Evolutionary conservation across 345 rosid genomes (phyloP).

Genomic region (Rhizophora mangle): DNA sequence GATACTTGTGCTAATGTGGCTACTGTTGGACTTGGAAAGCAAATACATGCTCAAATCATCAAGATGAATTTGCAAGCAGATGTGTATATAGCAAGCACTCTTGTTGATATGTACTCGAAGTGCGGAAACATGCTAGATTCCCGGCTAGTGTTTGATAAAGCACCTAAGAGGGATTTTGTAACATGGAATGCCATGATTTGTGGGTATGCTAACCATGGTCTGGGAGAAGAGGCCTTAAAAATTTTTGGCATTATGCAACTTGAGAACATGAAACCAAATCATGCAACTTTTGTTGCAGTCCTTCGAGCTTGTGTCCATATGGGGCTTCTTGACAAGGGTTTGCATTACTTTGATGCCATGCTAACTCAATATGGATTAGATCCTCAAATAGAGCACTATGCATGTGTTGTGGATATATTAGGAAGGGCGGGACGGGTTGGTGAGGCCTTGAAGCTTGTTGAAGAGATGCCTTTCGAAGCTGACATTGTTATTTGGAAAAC

Average conservation of each 20-base stretch:
- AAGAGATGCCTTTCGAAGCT: constrained; percentile 71
- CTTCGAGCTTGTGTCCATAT: constrained; percentile 93
- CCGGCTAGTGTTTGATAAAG: constrained; percentile 56
- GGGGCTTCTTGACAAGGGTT: constrained; percentile 61
- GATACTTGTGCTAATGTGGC: constrained; percentile 88
- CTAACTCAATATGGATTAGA: constrained; percentile 47
- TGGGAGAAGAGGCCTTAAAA: constrained; percentile 64
- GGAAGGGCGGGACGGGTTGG: constrained; percentile 69
- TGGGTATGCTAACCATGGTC: constrained; percentile 87
- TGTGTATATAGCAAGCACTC: constrained; percentile 75
- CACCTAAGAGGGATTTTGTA: constrained; percentile 62
- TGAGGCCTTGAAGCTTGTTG: constrained; percentile 56
- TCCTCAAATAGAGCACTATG: constrained; percentile 81
- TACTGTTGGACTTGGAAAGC: constrained; percentile 71
- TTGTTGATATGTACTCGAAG: constrained; percentile 95
- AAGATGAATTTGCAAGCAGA: constrained; percentile 72
- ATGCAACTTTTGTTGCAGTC: constrained; percentile 79
- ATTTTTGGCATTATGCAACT: constrained; percentile 57
- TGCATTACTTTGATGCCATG: constrained; percentile 67
- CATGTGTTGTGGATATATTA: constrained; percentile 86
- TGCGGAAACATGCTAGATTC: constrained; percentile 86
- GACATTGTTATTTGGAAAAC: constrained; percentile 86
- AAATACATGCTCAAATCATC: constrained; percentile 77
- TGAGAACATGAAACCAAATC: constrained; percentile 60
- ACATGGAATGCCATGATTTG: constrained; percentile 95